phyloP scores from a whole-genome alignment of 2,329 filamentous ascomycete genomes.

The Calycina herbarum region DNA sequence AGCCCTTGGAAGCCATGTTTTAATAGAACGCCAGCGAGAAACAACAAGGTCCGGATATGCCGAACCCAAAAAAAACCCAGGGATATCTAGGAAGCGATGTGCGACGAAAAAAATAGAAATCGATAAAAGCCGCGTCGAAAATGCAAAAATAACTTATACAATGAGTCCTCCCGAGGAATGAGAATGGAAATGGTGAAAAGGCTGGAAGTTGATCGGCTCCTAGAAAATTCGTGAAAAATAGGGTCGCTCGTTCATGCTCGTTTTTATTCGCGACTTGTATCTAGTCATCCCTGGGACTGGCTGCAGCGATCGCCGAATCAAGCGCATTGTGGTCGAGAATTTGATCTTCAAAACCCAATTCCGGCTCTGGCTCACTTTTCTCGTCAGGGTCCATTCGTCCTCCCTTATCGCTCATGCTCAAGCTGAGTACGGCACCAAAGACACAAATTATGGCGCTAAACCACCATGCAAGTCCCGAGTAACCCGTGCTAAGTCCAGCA shows the following conservation, averaged over 20 bases:
- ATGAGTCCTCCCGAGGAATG: slow-evolving; percentile 6
- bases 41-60: background rate
- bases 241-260: slow-evolving; percentile 7
- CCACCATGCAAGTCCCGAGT: slow-evolving; percentile 94
- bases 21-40: slow-evolving; percentile 5
- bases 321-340: slow-evolving; percentile 30
- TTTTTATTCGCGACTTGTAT: slow-evolving; percentile 3
- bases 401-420: slow-evolving; percentile 66
- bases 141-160: slow-evolving; percentile 1
- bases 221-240: slow-evolving; percentile 17
- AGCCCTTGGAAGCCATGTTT: background rate
- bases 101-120: background rate
- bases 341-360: slow-evolving; percentile 32
- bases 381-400: slow-evolving; percentile 36
- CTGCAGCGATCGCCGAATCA: slow-evolving; percentile 28
- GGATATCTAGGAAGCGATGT: slow-evolving; percentile 13
- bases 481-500: slow-evolving; percentile 74
- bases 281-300: slow-evolving; percentile 19
- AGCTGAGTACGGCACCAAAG: slow-evolving; percentile 71
- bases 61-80: slow-evolving; percentile 8
- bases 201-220: background rate
- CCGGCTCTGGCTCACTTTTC: slow-evolving; percentile 33
- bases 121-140: background rate
- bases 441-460: slow-evolving; percentile 75
- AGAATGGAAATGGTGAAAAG: slow-evolving; percentile 7